These are phyloP conservation scores for Neurospora sp. DNA, from an alignment of 495 filamentous ascomycete species.

Conservation along the genomic window DNA sequence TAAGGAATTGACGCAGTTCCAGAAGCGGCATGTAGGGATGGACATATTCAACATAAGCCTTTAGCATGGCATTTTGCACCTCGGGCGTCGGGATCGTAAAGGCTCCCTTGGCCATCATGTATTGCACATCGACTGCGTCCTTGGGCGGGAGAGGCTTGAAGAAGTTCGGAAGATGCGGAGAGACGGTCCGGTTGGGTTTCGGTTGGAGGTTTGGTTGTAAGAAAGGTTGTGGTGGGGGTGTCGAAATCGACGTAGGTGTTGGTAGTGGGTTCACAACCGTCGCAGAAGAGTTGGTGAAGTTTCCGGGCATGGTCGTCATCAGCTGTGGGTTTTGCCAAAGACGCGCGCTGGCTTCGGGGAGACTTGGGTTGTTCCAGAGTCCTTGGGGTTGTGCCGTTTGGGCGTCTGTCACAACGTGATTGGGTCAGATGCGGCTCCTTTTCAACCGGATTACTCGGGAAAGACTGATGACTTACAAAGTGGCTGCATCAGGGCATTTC, in stretches of 20 bases:
- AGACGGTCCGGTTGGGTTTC: constrained; percentile 13
- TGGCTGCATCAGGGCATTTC: not conserved
- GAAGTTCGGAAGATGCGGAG: constrained; percentile 49
- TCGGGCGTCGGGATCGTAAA: constrained; percentile 55
- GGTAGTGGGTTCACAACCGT: constrained; percentile 3
- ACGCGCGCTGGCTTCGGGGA: not conserved
- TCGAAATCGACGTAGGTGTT: not conserved
- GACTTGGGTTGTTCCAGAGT: not conserved
- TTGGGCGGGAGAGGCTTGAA: constrained; percentile 60
- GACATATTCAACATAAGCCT: constrained; percentile 70
- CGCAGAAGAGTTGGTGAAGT: constrained; percentile 14
- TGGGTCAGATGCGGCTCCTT: not conserved
- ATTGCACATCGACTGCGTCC: constrained; percentile 60
- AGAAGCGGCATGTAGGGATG: constrained; percentile 86
- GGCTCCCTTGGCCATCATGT: constrained; percentile 65
- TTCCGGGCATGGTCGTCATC: not conserved
- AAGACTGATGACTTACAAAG: not conserved
- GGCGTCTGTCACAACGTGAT: not conserved
- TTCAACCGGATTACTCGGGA: not conserved
- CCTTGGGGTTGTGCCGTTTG: not conserved
- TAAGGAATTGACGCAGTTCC: constrained; percentile 64
- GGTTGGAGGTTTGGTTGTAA: not conserved
- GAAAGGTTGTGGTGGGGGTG: not conserved
- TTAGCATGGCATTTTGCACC: constrained; percentile 63
- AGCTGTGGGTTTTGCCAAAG: not conserved